A percentile compares a stretch with the other conserved stretches of the same genome.
Conservation (phyloP, 371 early-diverging fungal species). For the Mucor irregularis region DNA sequence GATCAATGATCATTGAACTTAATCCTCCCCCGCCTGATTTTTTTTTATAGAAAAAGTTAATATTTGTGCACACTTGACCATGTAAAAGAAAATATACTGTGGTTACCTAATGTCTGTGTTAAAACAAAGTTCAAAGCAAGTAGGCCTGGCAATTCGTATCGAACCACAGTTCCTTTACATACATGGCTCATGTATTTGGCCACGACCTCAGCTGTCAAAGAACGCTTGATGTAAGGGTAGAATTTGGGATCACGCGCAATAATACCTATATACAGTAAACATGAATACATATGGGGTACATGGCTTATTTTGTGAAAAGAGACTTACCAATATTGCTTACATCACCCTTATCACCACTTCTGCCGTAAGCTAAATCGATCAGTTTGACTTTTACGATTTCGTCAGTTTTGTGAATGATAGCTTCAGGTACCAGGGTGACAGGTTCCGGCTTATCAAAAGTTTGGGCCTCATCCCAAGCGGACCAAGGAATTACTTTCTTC, state of each 20-base stretch:
- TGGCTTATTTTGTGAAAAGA: neutral
- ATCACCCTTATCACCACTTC: conserved; percentile 77
- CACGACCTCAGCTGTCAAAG: conserved; percentile 40
- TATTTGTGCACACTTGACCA: too few relatives aligned
- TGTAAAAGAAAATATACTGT: neutral
- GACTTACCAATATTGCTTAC: conserved; percentile 59
- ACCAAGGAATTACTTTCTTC: conserved; percentile 28
- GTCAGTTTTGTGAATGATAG: neutral
- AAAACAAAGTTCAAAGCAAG: conserved; percentile 68
- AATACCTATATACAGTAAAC: conserved; percentile 23
- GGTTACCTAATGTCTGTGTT: conserved; percentile 42
- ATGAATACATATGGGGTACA: neutral
- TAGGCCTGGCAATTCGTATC: conserved; percentile 65
- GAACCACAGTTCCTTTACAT: conserved; percentile 58
- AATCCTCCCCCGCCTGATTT: conserved; percentile 60
- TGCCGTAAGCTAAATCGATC: conserved; percentile 61
- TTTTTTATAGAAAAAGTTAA: too few relatives aligned
- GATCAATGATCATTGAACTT: conserved; percentile 65
- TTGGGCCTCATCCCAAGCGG: conserved; percentile 27
- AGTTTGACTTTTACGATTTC: conserved; percentile 45
- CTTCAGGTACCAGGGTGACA: conserved; percentile 27
- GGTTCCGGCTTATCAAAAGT: conserved; percentile 21
- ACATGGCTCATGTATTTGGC: conserved; percentile 63
- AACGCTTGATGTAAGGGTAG: conserved; percentile 49
- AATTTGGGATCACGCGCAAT: conserved; percentile 61